Evolutionary conservation across 257 asterid genomes (phyloP), one percentile per base, ranked within the genome.

Genomic region (Anisodus acutangulus): DNA sequence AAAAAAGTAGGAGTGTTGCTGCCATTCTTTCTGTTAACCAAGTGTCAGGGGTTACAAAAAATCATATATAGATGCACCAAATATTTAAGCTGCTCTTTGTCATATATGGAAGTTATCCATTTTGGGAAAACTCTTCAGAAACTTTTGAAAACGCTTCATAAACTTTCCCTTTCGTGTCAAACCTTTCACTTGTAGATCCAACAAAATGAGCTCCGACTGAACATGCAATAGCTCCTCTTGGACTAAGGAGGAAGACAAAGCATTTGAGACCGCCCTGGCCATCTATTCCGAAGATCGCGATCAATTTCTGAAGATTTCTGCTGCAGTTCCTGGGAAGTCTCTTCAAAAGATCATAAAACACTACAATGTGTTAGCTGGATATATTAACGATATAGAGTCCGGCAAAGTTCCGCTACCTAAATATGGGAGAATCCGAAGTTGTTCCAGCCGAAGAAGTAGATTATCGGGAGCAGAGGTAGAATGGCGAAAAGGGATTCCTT

Each of bases 401-500:
- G 45, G 45, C 6, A 41, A 41, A 41, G 45, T 41, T 41, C 45
- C 45, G 5, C 45, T 41, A 39, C 81, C 81, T 78, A 8, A 15
- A 78, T 78, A 78, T 8, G 8, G 8, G 63, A 54, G 41, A 26
- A 22, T 9, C 57, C 64, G 37, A n/a, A 78, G 37, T 74, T 80
- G 53, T 67, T 47, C 80, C 3, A 17, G 68, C 84, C 4, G 49
- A 11, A 64, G 70, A 76, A 87, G 64, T 63, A 89, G 51, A 80
- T 67, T 85, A 76, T 17, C 41, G 1, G 76, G 22, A 53, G 69
- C 57, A 57, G 19, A 82, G 49, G 85, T 43, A 35, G 66, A 43
- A n/a, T 81, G 78, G 47, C 63, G 58, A 39, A 84, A 39, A 83
- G 92, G 91, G 19, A 31, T n/a, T 47, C 87, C 90, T 70, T 90